Conservation (phyloP, 73 alveolate species). For the Paramecium primaurelia region DNA sequence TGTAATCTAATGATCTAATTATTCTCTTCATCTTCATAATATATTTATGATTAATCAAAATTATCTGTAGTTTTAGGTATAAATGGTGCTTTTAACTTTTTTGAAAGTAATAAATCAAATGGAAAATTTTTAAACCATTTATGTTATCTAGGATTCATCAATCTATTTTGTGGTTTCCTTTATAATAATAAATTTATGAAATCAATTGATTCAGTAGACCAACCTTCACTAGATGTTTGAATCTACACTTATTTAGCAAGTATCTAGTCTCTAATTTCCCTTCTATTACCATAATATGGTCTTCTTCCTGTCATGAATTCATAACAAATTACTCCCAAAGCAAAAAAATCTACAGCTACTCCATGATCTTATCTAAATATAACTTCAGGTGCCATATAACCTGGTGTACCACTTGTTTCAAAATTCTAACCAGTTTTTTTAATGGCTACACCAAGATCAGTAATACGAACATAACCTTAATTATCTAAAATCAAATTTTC, state of each 20-base stretch:
- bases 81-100: slow-evolving; percentile 63
- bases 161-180: neutral
- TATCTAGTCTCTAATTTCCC: slow-evolving; percentile 86
- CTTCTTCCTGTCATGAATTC: slow-evolving; percentile 84
- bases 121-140: slow-evolving; percentile 72
- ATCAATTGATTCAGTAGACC: slow-evolving; percentile 84
- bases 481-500: slow-evolving; percentile 92
- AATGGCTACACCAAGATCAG: slow-evolving; percentile 96
- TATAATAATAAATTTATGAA: slow-evolving; percentile 71
- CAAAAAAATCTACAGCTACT: slow-evolving; percentile 73
- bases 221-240: slow-evolving; percentile 65
- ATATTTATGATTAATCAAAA: slow-evolving; percentile 53
- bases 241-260: slow-evolving; percentile 75
- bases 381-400: slow-evolving; percentile 84
- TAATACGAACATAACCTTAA: slow-evolving; percentile 87
- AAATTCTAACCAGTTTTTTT: slow-evolving; percentile 82
- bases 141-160: slow-evolving; percentile 51
- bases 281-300: slow-evolving; percentile 78
- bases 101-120: slow-evolving; percentile 64
- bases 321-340: slow-evolving; percentile 79
- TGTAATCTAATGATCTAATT: neutral
- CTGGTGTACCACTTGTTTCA: slow-evolving; percentile 94
- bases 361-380: slow-evolving; percentile 79
- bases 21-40: neutral
- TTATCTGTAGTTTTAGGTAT: slow-evolving; percentile 66